Conservation (phyloP, 1,284 basidiomycete species). For the Exobasidium rhododendri region DNA sequence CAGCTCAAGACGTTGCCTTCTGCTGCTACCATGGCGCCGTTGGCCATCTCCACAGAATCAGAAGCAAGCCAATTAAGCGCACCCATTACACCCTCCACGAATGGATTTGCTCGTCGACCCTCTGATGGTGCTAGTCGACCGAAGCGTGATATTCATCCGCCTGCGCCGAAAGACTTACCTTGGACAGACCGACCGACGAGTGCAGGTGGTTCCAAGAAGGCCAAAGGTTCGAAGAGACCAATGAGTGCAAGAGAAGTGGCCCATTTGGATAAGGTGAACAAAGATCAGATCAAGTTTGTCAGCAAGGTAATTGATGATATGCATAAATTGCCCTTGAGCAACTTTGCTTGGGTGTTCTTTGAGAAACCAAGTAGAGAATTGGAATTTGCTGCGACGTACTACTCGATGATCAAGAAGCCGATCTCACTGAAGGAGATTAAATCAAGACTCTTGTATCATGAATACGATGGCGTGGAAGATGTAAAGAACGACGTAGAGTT, state of each 20-base stretch:
- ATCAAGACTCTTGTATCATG: conserved; percentile 71
- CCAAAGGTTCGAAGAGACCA: conserved; percentile 27
- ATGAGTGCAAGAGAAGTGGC: conserved; percentile 54
- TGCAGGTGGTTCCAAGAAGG: conserved; percentile 16
- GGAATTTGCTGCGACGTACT: conserved; percentile 76
- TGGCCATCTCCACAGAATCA: conserved; percentile 18
- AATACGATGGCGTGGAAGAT: conserved; percentile 72
- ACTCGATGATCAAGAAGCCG: conserved; percentile 85
- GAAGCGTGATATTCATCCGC: conserved; percentile 94
- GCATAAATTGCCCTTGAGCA: conserved; percentile 70
- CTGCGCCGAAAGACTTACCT: conserved; percentile 82
- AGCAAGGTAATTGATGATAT: conserved; percentile 74
- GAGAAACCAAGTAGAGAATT: conserved; percentile 81
- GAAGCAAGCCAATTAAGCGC: neutral
- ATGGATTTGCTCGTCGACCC: conserved; percentile 58
- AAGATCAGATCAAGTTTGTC: conserved; percentile 82
- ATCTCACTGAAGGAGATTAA: conserved; percentile 66
- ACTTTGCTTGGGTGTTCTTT: conserved; percentile 79
- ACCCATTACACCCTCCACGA: neutral
- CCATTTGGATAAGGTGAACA: conserved; percentile 67
- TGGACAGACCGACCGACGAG: conserved; percentile 66
- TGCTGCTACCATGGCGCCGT: conserved; percentile 59
- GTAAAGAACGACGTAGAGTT: conserved; percentile 88
- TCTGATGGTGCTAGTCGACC: conserved; percentile 67
- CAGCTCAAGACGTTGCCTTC: conserved; percentile 60